phyloP scores from a whole-genome alignment of 371 early-diverging fungal genomes.

The Lichtheimia ornata region DNA sequence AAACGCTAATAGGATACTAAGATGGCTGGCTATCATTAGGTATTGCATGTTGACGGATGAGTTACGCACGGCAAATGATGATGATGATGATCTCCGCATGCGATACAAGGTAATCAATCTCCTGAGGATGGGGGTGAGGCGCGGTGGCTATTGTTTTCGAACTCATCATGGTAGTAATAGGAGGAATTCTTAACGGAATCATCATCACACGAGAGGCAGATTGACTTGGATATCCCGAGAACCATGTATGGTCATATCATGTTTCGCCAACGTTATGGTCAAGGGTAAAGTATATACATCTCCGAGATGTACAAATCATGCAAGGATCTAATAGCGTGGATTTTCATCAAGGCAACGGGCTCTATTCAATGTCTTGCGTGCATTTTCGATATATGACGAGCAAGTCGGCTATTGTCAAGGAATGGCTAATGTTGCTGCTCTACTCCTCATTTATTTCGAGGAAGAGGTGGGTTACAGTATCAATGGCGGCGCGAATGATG shows the following conservation, averaged over 20 bases:
- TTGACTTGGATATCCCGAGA: slow-evolving; percentile 71
- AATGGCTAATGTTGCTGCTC: slow-evolving; percentile 87
- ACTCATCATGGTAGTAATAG: slow-evolving; percentile 10
- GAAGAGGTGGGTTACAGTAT: slow-evolving; percentile 67
- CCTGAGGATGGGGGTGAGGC: too few species aligned
- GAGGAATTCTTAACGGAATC: slow-evolving; percentile 18
- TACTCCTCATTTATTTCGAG: slow-evolving; percentile 87
- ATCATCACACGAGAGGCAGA: slow-evolving; percentile 61
- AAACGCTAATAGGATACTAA: neutral
- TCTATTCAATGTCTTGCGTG: slow-evolving; percentile 84
- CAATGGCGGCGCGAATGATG: neutral
- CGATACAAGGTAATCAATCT: slow-evolving; percentile 22
- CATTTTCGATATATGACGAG: slow-evolving; percentile 85
- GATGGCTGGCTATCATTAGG: slow-evolving; percentile 20
- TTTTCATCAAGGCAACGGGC: slow-evolving; percentile 51
- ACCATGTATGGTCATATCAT: slow-evolving; percentile 65
- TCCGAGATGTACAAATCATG: neutral
- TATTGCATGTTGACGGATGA: slow-evolving; percentile 37
- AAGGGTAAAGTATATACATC: slow-evolving; percentile 43
- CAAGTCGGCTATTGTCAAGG: slow-evolving; percentile 97
- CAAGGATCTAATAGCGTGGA: neutral
- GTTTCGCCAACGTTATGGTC: slow-evolving; percentile 66
- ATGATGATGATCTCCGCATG: slow-evolving; percentile 17
- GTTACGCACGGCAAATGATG: slow-evolving; percentile 19
- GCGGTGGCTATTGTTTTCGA: slow-evolving; percentile 4